phyloP scores from a whole-genome alignment of 805 yeast genomes.

The Wickerhamiella shivajii region DNA sequence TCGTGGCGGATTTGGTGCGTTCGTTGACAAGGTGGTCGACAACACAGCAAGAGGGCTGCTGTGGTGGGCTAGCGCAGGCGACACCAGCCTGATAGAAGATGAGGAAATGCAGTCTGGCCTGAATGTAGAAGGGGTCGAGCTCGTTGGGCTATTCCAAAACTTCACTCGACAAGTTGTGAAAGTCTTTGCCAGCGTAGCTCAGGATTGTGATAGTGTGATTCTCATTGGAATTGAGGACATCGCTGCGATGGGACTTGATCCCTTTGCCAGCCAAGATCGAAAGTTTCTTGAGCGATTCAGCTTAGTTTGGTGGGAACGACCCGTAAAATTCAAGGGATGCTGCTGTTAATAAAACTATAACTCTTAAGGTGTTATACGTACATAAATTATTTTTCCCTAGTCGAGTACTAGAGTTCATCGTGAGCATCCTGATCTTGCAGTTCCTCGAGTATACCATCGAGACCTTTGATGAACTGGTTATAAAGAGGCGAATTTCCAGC shows the following conservation, averaged over 20 bases:
- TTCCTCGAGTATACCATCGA: background rate
- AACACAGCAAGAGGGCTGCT: slow-evolving; percentile 34
- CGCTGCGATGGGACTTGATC: slow-evolving; percentile 45
- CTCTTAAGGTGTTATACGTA: background rate
- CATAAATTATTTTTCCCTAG: too few relatives aligned
- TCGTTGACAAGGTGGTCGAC: slow-evolving; percentile 14
- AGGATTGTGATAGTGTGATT: slow-evolving; percentile 20
- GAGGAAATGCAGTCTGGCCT: slow-evolving; percentile 23
- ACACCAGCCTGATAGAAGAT: slow-evolving; percentile 28
- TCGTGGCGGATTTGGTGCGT: background rate
- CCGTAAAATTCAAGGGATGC: slow-evolving; percentile 27
- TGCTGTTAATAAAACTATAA: slow-evolving; percentile 17
- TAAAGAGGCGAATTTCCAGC: too few relatives aligned
- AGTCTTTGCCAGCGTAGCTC: slow-evolving; percentile 27
- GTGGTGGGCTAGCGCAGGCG: slow-evolving; percentile 87
- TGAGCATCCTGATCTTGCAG: background rate
- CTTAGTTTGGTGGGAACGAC: slow-evolving; percentile 35
- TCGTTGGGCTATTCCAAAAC: slow-evolving; percentile 40
- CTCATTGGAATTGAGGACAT: slow-evolving; percentile 33
- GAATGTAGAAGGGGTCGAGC: slow-evolving; percentile 27
- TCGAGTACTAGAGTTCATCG: background rate
- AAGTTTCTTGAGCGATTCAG: slow-evolving; percentile 32
- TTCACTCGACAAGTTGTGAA: slow-evolving; percentile 32
- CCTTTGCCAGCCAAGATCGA: slow-evolving; percentile 33
- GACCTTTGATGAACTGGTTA: background rate